A percentile compares a stretch with the other conserved stretches of the same genome.
phyloP scores from a whole-genome alignment of 1,139 yeast species.

The Magnusiomyces suaveolens region DNA sequence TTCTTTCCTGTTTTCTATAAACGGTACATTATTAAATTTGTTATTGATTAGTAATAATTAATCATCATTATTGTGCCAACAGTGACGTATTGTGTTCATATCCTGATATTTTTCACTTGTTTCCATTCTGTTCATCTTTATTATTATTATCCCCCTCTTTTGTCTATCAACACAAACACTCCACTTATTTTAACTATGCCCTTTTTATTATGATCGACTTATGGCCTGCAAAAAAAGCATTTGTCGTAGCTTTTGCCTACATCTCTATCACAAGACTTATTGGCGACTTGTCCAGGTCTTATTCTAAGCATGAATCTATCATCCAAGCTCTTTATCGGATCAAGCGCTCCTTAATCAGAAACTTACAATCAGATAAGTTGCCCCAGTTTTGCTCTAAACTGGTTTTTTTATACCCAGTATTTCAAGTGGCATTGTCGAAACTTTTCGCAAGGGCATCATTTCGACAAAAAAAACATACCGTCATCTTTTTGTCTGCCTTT shows the following conservation, averaged over 20 bases:
- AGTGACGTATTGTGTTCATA: too few relatives aligned
- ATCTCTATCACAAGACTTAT: constrained; percentile 33
- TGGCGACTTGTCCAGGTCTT: constrained; percentile 21
- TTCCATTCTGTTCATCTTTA: too few relatives aligned
- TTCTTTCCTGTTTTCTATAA: too few relatives aligned
- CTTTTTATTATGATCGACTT: neutral
- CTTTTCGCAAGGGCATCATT: neutral
- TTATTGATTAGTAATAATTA: too few relatives aligned
- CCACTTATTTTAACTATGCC: neutral
- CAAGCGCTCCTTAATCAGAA: constrained; percentile 22
- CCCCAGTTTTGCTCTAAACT: constrained; percentile 31
- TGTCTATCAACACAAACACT: neutral
- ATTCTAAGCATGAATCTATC: constrained; percentile 18
- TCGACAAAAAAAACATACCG: constrained; percentile 18
- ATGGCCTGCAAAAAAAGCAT: constrained; percentile 26
- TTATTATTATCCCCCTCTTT: too few relatives aligned
- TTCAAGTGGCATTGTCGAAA: constrained; percentile 16
- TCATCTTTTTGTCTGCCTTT: constrained; percentile 17
- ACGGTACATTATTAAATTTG: too few relatives aligned
- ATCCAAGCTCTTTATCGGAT: constrained; percentile 15
- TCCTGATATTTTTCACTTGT: too few relatives aligned
- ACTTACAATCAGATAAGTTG: constrained; percentile 30
- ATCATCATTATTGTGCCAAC: too few relatives aligned
- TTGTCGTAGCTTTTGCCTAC: constrained; percentile 35
- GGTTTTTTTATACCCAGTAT: constrained; percentile 12